Percentiles rank a stretch among this genome's conserved stretches.
Conservation (phyloP, 1,284 basidiomycete genomes). For the Cryptococcus sp. region DNA sequence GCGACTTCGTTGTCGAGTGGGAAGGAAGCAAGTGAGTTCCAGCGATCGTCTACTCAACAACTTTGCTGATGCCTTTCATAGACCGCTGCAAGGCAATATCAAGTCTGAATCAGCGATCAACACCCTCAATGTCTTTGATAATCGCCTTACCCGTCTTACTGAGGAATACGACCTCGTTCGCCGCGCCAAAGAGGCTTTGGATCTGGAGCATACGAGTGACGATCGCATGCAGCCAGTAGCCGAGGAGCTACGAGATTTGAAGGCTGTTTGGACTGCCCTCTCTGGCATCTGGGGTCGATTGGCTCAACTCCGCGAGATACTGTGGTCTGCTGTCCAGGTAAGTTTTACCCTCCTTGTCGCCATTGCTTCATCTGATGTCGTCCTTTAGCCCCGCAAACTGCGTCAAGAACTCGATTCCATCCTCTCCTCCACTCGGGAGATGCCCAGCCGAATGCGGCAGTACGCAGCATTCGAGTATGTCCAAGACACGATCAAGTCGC, state of each 20-base stretch:
- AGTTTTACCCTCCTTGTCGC: background rate
- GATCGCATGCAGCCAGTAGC: conserved; percentile 89
- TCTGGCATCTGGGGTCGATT: conserved; percentile 97
- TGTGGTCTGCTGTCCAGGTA: conserved; percentile 81
- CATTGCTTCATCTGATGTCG: background rate
- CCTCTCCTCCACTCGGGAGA: conserved; percentile 88
- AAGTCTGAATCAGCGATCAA: conserved; percentile 94
- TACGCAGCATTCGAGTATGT: conserved; percentile 99
- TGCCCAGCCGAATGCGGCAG: conserved; percentile 98
- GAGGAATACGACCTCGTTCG: conserved; percentile 94
- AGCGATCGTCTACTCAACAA: background rate
- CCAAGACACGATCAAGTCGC: conserved; percentile 80
- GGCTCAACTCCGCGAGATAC: conserved; percentile 79
- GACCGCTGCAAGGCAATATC: conserved; percentile 93
- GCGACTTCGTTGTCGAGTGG: conserved; percentile 88
- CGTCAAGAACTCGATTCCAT: conserved; percentile 90
- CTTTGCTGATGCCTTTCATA: conserved; percentile 45
- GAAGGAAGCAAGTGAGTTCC: conserved; percentile 58
- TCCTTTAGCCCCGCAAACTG: conserved; percentile 78
- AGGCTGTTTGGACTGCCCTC: conserved; percentile 97
- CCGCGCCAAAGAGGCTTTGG: conserved; percentile 93
- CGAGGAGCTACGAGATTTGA: conserved; percentile 93
- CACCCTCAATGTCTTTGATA: conserved; percentile 90
- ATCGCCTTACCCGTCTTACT: conserved; percentile 80
- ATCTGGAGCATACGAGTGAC: conserved; percentile 86